These are phyloP conservation scores for Psilocybe sp. DNA, from an alignment of 768 basidiomycete genomes.

Conservation along the genomic window DNA sequence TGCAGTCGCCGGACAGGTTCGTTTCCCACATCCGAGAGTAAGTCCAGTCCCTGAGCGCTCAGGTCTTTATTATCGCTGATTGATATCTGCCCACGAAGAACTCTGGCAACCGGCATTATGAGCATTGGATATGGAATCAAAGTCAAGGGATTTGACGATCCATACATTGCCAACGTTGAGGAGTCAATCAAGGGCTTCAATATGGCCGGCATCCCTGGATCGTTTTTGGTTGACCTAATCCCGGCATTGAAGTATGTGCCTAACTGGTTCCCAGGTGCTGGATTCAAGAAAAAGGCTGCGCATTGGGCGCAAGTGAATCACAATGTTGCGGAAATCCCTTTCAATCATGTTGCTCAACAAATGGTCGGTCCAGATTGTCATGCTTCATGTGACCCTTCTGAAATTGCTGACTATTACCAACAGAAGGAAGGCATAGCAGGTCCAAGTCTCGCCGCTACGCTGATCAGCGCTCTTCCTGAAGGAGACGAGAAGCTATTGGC, in stretches of 20 bases:
- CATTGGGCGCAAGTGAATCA: slow-evolving; percentile 13
- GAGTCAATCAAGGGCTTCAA: slow-evolving; percentile 21
- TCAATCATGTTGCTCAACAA: slow-evolving; percentile 14
- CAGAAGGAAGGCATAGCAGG: slow-evolving; percentile 13
- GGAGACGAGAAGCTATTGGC: slow-evolving; percentile 9
- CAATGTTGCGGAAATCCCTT: slow-evolving; percentile 14
- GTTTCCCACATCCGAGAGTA: slow-evolving; percentile 18
- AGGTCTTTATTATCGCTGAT: neutral
- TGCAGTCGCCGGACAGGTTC: slow-evolving; percentile 12
- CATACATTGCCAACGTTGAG: slow-evolving; percentile 32
- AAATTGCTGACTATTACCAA: neutral
- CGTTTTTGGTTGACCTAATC: slow-evolving; percentile 22
- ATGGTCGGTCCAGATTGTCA: slow-evolving; percentile 7
- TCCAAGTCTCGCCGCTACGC: slow-evolving; percentile 11
- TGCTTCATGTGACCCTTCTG: neutral
- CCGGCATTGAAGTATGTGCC: slow-evolving; percentile 33
- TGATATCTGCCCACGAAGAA: slow-evolving; percentile 25
- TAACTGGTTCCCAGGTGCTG: slow-evolving; percentile 37
- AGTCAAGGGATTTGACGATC: slow-evolving; percentile 30
- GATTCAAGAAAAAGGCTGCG: slow-evolving; percentile 26
- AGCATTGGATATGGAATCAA: slow-evolving; percentile 29
- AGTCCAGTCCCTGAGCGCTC: slow-evolving; percentile 2
- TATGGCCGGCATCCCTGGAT: slow-evolving; percentile 22
- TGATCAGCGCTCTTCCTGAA: slow-evolving; percentile 18
- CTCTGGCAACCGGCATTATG: slow-evolving; percentile 35